phyloP scores from a whole-genome alignment of 2,329 filamentous ascomycete species.

The Nothophaeocryptopus gaeumannii region DNA sequence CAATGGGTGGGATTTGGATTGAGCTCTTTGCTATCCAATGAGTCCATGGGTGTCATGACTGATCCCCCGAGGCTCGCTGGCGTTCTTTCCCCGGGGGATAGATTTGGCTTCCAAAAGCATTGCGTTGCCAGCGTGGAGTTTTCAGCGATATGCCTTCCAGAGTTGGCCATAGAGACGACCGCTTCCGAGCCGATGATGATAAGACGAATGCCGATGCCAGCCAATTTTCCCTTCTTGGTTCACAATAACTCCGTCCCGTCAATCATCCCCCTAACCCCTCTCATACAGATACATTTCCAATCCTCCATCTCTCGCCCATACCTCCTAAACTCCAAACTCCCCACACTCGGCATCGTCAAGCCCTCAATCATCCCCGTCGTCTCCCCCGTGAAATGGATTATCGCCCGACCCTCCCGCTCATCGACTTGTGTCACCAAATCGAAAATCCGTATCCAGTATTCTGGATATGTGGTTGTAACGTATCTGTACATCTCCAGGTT shows the following conservation, averaged over 20 bases:
- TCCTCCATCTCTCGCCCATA: not conserved
- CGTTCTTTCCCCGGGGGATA: too few species aligned
- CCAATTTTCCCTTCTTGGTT: too few species aligned
- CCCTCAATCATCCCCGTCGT: conserved; percentile 4
- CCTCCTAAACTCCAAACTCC: conserved; percentile 8
- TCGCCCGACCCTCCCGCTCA: conserved; percentile 1
- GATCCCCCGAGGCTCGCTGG: too few species aligned
- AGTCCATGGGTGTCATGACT: too few species aligned
- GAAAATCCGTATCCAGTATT: conserved; percentile 7
- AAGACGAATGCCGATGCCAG: too few species aligned
- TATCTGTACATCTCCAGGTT: conserved; percentile 4
- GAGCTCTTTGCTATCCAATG: too few species aligned
- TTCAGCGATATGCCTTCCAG: too few species aligned
- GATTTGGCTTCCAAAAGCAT: too few species aligned
- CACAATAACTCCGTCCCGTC: not conserved
- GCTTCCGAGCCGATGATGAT: too few species aligned
- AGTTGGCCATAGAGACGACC: too few species aligned
- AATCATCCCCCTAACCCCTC: conserved; percentile 2
- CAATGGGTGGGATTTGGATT: conserved; percentile 28
- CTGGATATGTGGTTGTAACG: conserved; percentile 1
- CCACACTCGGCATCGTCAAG: conserved; percentile 7
- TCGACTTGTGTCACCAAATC: conserved; percentile 10
- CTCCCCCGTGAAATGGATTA: conserved; percentile 10
- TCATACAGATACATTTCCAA: conserved; percentile 7
- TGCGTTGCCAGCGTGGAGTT: too few species aligned